Evolutionary conservation across 148 eudicot species (phyloP).

Genomic region (Tetragonia tetragonoides): DNA sequence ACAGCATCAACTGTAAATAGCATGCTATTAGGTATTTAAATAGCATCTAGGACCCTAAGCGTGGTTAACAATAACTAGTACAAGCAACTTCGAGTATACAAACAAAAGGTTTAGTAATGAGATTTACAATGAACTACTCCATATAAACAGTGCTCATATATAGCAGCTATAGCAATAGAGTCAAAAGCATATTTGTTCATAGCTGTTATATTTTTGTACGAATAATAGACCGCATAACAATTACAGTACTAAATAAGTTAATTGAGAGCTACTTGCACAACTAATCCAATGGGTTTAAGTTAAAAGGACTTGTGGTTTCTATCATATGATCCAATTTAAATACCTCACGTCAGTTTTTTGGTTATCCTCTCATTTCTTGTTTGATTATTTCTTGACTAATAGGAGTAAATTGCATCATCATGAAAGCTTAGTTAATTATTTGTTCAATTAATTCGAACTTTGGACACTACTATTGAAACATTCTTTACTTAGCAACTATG

Average conservation of each 20-base stretch:
- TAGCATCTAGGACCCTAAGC: conserved; percentile 6
- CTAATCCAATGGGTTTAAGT: background rate
- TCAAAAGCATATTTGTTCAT: background rate
- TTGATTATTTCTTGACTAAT: background rate
- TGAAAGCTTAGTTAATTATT: background rate
- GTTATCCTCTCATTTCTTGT: background rate
- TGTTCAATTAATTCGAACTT: background rate
- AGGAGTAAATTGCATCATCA: background rate
- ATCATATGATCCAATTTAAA: background rate
- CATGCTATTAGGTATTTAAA: background rate
- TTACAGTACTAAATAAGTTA: background rate
- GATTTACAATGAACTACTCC: background rate
- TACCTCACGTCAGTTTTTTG: background rate
- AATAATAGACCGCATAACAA: background rate
- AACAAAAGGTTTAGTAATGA: background rate
- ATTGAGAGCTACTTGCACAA: conserved; percentile 10
- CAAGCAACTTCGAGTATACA: conserved; percentile 6
- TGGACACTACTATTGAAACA: background rate
- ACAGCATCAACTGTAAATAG: background rate
- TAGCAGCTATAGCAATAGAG: background rate
- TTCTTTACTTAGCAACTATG: too few species aligned
- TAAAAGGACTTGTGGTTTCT: background rate
- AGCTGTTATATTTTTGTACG: background rate
- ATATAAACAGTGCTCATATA: background rate
- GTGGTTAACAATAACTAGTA: background rate